Evolutionary conservation across 2,329 filamentous ascomycete species (phyloP).

Genomic region (Ceratocystis lukuohia): DNA sequence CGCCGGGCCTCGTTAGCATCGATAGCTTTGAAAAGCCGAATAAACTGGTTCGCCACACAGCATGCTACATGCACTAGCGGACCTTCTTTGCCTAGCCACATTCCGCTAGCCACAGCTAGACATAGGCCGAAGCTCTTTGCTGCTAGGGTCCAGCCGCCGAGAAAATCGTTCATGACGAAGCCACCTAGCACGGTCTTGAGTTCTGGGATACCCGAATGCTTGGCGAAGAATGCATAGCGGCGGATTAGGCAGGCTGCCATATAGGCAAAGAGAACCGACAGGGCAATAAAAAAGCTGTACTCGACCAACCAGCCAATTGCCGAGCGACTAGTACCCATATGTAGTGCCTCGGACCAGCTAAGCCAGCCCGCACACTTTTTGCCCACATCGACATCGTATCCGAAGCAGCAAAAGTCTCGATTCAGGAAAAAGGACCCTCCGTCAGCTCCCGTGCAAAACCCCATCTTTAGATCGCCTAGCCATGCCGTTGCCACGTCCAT

Average conservation of each 20-base stretch:
- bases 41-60: constrained; percentile 88
- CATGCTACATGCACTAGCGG: constrained; percentile 92
- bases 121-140: constrained; percentile 85
- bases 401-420: constrained; percentile 83
- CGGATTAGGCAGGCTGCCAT: constrained; percentile 68
- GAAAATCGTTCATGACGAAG: constrained; percentile 78
- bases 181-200: constrained; percentile 93
- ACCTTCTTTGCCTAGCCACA: constrained; percentile 96
- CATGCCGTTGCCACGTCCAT: constrained; percentile 89
- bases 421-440: constrained; percentile 86
- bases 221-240: constrained; percentile 74
- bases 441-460: constrained; percentile 67
- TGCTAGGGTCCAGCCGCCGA: constrained; percentile 75
- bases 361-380: constrained; percentile 78
- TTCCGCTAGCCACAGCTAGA: constrained; percentile 78
- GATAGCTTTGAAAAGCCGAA: constrained; percentile 72
- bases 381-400: constrained; percentile 71
- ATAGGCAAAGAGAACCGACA: constrained; percentile 71
- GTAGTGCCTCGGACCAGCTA: constrained; percentile 63
- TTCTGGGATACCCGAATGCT: constrained; percentile 91
- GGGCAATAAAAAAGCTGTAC: constrained; percentile 75
- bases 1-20: constrained; percentile 88
- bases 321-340: constrained; percentile 45
- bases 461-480: constrained; percentile 83
- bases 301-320: constrained; percentile 65